phyloP scores from a whole-genome alignment of 2,329 filamentous ascomycete species.

The Aspergillus sp. region DNA sequence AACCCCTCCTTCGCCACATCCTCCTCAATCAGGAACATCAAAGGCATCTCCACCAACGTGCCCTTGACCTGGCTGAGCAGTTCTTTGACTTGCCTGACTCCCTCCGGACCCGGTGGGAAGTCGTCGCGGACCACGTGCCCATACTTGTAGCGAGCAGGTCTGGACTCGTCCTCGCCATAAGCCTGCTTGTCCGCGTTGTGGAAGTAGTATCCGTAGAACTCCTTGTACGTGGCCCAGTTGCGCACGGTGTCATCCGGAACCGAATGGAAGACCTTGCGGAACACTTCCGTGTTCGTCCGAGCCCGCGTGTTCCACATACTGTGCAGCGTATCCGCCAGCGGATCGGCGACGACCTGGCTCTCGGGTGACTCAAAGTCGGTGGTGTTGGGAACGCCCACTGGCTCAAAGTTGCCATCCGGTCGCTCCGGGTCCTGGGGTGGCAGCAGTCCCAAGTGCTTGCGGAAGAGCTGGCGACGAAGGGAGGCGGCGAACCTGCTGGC shows the following conservation, averaged over 20 bases:
- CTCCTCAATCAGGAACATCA: constrained; percentile 80
- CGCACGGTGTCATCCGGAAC: constrained; percentile 61
- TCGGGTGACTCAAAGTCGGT: constrained; percentile 56
- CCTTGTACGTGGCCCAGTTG: constrained; percentile 64
- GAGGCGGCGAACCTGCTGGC: constrained; percentile 82
- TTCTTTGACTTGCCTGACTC: constrained; percentile 72
- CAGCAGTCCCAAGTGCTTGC: constrained; percentile 84
- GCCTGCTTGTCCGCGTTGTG: constrained; percentile 44
- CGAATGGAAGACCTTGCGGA: constrained; percentile 63
- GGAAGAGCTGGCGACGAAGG: constrained; percentile 79
- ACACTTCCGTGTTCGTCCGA: constrained; percentile 60
- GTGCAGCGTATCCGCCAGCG: constrained; percentile 58
- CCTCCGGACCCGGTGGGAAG: constrained; percentile 62
- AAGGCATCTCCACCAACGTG: constrained; percentile 83
- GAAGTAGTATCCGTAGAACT: constrained; percentile 65
- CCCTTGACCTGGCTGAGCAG: constrained; percentile 67
- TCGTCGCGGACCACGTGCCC: constrained; percentile 84
- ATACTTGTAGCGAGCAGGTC: constrained; percentile 67
- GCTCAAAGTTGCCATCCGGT: constrained; percentile 59
- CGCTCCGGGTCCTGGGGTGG: constrained; percentile 69
- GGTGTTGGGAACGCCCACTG: constrained; percentile 57
- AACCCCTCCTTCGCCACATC: constrained; percentile 85
- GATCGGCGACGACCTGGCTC: constrained; percentile 57
- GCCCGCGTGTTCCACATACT: constrained; percentile 61
- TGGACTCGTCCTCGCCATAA: constrained; percentile 46